These are phyloP conservation scores for Ambrosia artemisiifolia DNA, from an alignment of 129 eudicot species.

Conservation along the genomic window DNA sequence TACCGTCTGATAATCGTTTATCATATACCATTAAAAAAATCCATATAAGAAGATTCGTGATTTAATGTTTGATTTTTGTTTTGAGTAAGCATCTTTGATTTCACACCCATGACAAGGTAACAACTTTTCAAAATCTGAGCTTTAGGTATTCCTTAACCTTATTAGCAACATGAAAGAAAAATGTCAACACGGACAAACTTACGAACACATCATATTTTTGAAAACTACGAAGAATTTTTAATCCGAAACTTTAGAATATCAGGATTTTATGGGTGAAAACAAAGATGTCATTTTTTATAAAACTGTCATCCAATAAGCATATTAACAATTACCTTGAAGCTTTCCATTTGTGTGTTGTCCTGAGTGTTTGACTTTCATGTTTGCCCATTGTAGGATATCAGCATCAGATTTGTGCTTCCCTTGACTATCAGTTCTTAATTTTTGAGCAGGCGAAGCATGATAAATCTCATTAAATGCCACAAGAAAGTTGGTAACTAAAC, in stretches of 20 bases:
- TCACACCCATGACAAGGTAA: not conserved
- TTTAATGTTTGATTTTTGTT: not conserved
- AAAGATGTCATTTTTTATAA: not conserved
- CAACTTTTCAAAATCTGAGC: not conserved
- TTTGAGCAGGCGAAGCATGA: conserved; percentile 72
- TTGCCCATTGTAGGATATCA: conserved; percentile 88
- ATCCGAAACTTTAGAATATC: not conserved
- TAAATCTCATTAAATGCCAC: conserved; percentile 92
- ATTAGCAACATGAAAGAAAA: not conserved
- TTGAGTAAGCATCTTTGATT: not conserved
- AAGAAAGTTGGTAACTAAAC: conserved; percentile 59
- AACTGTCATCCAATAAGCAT: not conserved
- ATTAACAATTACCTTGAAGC: conserved; percentile 66
- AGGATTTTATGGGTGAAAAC: not conserved
- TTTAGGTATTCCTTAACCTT: not conserved
- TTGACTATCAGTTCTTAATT: conserved; percentile 69
- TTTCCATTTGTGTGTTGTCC: conserved; percentile 73
- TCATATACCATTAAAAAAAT: conserved; percentile 45
- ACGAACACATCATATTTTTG: not conserved
- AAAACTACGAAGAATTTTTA: not conserved
- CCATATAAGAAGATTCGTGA: not conserved
- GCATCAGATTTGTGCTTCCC: conserved; percentile 85
- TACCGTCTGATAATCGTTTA: conserved; percentile 64
- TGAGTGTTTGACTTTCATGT: conserved; percentile 60
- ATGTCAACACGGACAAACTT: not conserved